Evolutionary conservation across 257 asterid species (phyloP).

Genomic region (Capsicum rhomboideum): DNA sequence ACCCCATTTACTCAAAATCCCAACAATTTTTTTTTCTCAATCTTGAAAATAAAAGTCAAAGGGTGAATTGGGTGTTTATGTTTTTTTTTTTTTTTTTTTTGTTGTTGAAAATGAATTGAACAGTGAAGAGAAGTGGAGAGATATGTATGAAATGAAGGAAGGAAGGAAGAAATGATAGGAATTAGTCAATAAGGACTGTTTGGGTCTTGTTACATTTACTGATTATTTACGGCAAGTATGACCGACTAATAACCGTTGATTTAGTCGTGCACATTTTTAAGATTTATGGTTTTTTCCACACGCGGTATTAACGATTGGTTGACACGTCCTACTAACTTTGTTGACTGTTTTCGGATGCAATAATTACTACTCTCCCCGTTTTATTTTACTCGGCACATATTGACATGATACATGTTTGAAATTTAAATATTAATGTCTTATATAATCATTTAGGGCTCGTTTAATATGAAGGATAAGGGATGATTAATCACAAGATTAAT

Average conservation of each 20-base stretch:
- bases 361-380: neutral
- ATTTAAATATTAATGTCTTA: too few relatives aligned
- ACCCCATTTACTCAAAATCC: conserved; percentile 30
- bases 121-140: neutral
- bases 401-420: too few relatives aligned
- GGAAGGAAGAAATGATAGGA: neutral
- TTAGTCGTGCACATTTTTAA: neutral
- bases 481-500: too few relatives aligned
- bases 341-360: neutral
- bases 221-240: neutral
- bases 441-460: too few relatives aligned
- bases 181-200: conserved; percentile 18
- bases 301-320: neutral
- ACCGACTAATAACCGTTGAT: neutral
- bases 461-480: too few relatives aligned
- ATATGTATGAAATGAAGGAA: neutral
- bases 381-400: too few relatives aligned
- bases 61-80: conserved; percentile 14
- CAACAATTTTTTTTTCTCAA: neutral
- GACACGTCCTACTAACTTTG: neutral
- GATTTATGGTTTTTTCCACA: neutral
- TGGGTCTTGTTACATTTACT: conserved; percentile 8
- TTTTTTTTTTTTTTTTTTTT: too few relatives aligned
- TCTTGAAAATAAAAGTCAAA: conserved; percentile 21
- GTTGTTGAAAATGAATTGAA: neutral